Evolutionary conservation across 345 rosid species (phyloP), one percentile per base, ranked within the genome.

Genomic region (Odontarrhena argentea): DNA sequence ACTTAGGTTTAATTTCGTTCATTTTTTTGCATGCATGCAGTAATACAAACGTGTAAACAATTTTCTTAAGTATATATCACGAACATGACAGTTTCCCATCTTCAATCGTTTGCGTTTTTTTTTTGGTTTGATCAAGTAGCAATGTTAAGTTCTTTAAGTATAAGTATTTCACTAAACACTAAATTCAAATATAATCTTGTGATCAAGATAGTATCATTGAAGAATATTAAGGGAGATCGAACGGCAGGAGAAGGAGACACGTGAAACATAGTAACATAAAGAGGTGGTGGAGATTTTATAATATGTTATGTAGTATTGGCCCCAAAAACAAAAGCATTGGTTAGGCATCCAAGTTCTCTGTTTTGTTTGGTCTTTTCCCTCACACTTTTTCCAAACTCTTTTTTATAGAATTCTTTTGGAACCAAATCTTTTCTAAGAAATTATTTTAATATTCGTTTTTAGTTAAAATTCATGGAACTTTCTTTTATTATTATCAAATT

Each of bases 291-390:
- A 37, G 55, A 35, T 49, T 11, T 68, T 62, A 34, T 28, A 54
- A 63, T 15, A 63, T 43, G 22, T 61, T 61, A 57, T 64, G 70
- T 22, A 58, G 62, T 57, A 51, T 32, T 46, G 64, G 53, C 68
- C 47, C 34, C 32, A 26, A 57, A 69, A 57, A 40, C 43, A 75
- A 75, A 75, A 58, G 75, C 63, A 75, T 64, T 64, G 79, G 79
- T 75, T 70, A 75, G 79, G 79, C 72, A 70, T 58, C 36, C 55
- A 75, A 63, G 52, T 75, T 68, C 75, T 63, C 24, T 62, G 51
- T 68, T 61, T 61, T 61, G 73, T 62, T 61, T 74, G 65, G 60
- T 55, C 54, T 55, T 60, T 62, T 48, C 63, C 61, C 56, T 53
- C 32, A 45, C 38, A 60, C 49, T 44, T 67, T 60, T 62, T 36